These are phyloP conservation scores for Hypsizygus ulmarius DNA, from an alignment of 1,284 basidiomycete genomes.

Conservation along the genomic window DNA sequence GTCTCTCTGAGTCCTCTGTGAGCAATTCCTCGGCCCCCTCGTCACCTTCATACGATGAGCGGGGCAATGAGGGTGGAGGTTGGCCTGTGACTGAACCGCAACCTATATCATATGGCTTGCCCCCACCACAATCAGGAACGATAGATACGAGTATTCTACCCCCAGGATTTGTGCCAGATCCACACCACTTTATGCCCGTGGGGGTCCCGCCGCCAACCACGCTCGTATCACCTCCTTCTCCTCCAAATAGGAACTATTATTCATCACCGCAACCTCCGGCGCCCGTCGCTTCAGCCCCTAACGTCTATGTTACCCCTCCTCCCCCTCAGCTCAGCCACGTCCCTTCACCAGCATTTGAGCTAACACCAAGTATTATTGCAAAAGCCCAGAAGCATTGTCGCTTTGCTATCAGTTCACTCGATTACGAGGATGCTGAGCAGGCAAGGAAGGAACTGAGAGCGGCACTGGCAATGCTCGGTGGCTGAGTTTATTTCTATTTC, in stretches of 20 bases:
- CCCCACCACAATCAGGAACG: background rate
- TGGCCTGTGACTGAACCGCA: constrained; percentile 1
- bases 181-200: constrained; percentile 10
- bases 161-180: constrained; percentile 22
- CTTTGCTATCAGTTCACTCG: constrained; percentile 88
- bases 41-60: constrained; percentile 21
- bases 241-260: constrained; percentile 1
- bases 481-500: constrained; percentile 7
- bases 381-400: constrained; percentile 86
- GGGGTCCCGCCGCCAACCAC: constrained; percentile 7
- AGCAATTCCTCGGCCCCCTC: constrained; percentile 29
- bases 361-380: constrained; percentile 63
- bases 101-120: background rate
- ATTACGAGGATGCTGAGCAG: constrained; percentile 88
- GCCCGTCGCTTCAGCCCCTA: constrained; percentile 13
- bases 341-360: constrained; percentile 33
- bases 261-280: constrained; percentile 1
- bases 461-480: constrained; percentile 73
- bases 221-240: constrained; percentile 5
- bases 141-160: constrained; percentile 16
- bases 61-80: background rate
- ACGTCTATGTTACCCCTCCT: constrained; percentile 10
- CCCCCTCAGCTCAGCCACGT: constrained; percentile 10
- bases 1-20: constrained; percentile 19
- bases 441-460: constrained; percentile 77